Evolutionary conservation across 202 grass and related monocot genomes (phyloP).

Genomic region (Sporobolus alterniflorus): DNA sequence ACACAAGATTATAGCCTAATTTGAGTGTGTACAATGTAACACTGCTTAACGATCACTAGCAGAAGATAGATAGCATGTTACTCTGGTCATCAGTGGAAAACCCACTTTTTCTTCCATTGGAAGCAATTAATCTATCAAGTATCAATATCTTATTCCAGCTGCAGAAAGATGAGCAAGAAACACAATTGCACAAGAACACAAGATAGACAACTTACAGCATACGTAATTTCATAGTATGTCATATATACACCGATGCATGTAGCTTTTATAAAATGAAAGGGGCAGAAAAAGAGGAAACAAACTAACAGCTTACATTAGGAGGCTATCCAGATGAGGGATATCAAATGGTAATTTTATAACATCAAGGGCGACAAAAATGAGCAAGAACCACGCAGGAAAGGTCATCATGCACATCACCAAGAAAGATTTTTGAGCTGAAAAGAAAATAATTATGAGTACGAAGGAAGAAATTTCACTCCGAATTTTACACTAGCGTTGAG

Average conservation of each 20-base stretch:
- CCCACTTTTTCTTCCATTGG: neutral
- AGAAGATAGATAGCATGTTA: neutral
- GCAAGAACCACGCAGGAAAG: conserved; percentile 64
- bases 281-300: neutral
- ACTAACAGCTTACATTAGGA: conserved; percentile 53
- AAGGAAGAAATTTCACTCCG: conserved; percentile 25
- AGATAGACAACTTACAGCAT: neutral
- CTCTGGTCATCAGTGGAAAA: neutral
- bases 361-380: conserved; percentile 58
- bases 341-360: conserved; percentile 66
- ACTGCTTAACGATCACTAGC: neutral
- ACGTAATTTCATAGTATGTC: neutral
- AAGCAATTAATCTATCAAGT: neutral
- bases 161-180: neutral
- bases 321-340: conserved; percentile 60
- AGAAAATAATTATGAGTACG: neutral
- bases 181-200: neutral
- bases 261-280: neutral
- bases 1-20: neutral
- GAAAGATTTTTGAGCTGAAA: conserved; percentile 60
- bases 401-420: conserved; percentile 67
- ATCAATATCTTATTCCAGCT: conserved; percentile 20
- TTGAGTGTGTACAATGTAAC: neutral
- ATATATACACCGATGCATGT: conserved; percentile 19
- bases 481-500: neutral